Conservation (phyloP, 495 filamentous ascomycete genomes). For the Trichoderma erinaceum region DNA sequence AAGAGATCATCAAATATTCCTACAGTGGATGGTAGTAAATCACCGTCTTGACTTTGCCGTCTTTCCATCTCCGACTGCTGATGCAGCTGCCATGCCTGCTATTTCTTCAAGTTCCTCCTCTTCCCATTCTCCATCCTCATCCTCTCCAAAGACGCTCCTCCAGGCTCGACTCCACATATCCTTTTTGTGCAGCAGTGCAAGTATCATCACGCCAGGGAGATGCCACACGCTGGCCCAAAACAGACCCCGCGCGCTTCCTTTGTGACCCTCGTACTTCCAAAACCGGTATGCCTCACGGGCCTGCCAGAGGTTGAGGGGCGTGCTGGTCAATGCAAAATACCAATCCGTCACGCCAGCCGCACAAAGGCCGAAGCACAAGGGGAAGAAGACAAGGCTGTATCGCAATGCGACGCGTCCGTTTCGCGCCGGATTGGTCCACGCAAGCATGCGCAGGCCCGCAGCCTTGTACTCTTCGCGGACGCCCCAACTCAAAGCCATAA, state of each 20-base stretch:
- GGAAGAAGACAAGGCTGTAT: constrained; percentile 83
- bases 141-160: constrained; percentile 57
- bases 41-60: neutral
- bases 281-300: constrained; percentile 74
- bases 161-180: constrained; percentile 85
- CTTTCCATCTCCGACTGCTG: neutral
- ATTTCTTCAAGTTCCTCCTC: constrained; percentile 24
- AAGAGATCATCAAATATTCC: neutral
- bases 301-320: constrained; percentile 82
- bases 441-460: constrained; percentile 87
- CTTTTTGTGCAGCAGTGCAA: constrained; percentile 91
- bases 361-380: constrained; percentile 78
- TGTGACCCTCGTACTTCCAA: constrained; percentile 68
- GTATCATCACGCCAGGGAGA: constrained; percentile 79
- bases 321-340: constrained; percentile 75
- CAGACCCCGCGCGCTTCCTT: constrained; percentile 74
- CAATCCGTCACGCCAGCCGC: constrained; percentile 78
- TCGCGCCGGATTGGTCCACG: constrained; percentile 75
- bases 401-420: constrained; percentile 82
- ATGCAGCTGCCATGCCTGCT: constrained; percentile 15
- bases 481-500: constrained; percentile 82
- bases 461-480: constrained; percentile 84
- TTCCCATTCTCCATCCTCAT: constrained; percentile 40
- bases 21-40: constrained; percentile 14
- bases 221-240: constrained; percentile 99